These are phyloP conservation scores for Lycium barbarum DNA, from an alignment of 257 asterid genomes.

Conservation along the genomic window DNA sequence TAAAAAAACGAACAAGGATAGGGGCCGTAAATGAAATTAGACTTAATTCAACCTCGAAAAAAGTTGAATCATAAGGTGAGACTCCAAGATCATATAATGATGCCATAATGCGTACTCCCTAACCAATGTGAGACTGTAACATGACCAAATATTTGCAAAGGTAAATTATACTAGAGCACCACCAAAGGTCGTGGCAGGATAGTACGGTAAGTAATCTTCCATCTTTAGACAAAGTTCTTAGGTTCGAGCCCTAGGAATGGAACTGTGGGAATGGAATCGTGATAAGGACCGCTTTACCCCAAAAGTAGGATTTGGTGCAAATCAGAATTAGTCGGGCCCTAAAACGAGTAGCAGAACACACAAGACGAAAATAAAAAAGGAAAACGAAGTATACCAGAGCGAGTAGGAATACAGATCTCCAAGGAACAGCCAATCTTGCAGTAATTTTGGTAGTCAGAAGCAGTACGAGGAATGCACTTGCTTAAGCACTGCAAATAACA, in stretches of 20 bases:
- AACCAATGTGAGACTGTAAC: background rate
- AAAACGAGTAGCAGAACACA: too few relatives aligned
- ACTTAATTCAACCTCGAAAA: background rate
- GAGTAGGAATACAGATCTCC: conserved; percentile 37
- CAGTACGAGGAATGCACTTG: conserved; percentile 49
- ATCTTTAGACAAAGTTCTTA: too few relatives aligned
- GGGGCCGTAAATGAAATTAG: background rate
- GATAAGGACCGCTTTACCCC: too few relatives aligned
- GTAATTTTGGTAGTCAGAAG: conserved; percentile 42
- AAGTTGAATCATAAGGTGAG: background rate
- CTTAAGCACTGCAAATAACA: conserved; percentile 53
- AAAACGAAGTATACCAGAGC: conserved; percentile 38
- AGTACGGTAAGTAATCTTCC: too few relatives aligned
- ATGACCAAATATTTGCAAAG: background rate
- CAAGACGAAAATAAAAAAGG: background rate
- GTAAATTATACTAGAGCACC: background rate
- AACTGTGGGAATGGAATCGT: too few relatives aligned
- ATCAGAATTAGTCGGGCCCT: background rate
- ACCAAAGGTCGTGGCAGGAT: background rate
- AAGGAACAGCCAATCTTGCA: conserved; percentile 61
- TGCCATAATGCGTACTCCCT: background rate
- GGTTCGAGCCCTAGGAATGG: too few relatives aligned
- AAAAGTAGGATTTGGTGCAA: background rate
- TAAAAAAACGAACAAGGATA: background rate
- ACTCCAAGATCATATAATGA: background rate